Percentiles rank a stretch among this genome's conserved stretches.
Evolutionary conservation across 495 filamentous ascomycete genomes (phyloP).

Genomic region (Glonium stellatum): DNA sequence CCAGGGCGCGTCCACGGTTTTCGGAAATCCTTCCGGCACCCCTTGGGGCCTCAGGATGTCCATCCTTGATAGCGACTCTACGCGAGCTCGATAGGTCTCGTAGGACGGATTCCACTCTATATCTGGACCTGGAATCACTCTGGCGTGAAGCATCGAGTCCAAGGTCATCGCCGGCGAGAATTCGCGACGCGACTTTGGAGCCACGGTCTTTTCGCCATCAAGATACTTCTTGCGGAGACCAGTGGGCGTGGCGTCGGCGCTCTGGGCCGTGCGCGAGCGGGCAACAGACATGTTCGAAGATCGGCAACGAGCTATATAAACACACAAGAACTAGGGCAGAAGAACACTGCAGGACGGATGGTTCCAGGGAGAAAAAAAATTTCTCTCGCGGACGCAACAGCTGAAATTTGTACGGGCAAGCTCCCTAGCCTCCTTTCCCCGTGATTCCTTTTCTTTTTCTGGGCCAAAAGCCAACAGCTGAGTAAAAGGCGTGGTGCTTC

Average conservation of each 20-base stretch:
- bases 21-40: constrained; percentile 11
- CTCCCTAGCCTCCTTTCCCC: too few relatives aligned
- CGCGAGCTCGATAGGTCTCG: constrained; percentile 6
- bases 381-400: too few relatives aligned
- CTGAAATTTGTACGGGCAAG: too few relatives aligned
- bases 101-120: constrained; percentile 15
- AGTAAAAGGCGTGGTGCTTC: too few relatives aligned
- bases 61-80: constrained; percentile 1
- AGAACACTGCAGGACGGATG: neutral
- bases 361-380: too few relatives aligned
- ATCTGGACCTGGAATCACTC: constrained; percentile 11
- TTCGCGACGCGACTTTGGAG: neutral
- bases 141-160: constrained; percentile 26
- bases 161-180: neutral
- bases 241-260: neutral
- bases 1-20: constrained; percentile 7
- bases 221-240: neutral
- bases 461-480: too few relatives aligned
- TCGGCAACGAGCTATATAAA: too few relatives aligned
- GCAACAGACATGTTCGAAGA: neutral
- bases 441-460: too few relatives aligned
- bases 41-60: neutral
- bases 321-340: too few relatives aligned
- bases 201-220: neutral
- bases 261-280: neutral